Evolutionary conservation across 441 rosid species (phyloP), one percentile per base, ranked within the genome.

Genomic region (Capsella rubella): DNA sequence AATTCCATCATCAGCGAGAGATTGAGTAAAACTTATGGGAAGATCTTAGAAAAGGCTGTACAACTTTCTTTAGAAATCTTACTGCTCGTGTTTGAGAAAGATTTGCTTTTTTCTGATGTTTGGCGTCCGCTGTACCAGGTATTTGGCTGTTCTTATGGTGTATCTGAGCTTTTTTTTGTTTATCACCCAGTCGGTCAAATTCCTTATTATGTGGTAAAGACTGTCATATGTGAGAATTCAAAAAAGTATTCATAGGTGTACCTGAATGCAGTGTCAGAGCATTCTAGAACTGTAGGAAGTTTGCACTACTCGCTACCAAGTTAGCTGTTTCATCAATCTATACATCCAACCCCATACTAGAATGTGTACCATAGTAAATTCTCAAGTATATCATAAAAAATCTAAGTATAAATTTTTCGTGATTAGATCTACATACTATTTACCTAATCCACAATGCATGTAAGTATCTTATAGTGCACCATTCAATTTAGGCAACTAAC

Each of bases 61-160:
- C 93, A 83, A 69, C 95, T 91, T 52, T 88, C 91, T 69, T 82
- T 95, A 86, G 99, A 93, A 76, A 91, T 91, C 68, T 78, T 95
- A 56, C 81, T 91, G 64, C 91, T 93, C 75, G 82, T 91, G 77
- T 80, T 95, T 59, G 98, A 93, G 75, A 95, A 88, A 83, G 99
- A 95, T 82, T 47, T 82, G 55, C 61, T 82, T 73, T 81, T 95
- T 79, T 89, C 97, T 58, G 99, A 95, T 83, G 87, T 84, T 76
- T 95, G 98, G 98, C 97, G 97, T 64, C 99, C 99, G 51, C 74
- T 91, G 40, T 95, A 90, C 80, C 98, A 92, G 95, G 99, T 90
- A 72, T 34, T 34, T 67, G 35, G 35, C 43, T 81, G 52, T 39
- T 35, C 5, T 53, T 49, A 43, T 40, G 64, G n/a, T 64, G 40